phyloP scores from a whole-genome alignment of 192 early-diverging fungal genomes.

The Oehlia diaphana region DNA sequence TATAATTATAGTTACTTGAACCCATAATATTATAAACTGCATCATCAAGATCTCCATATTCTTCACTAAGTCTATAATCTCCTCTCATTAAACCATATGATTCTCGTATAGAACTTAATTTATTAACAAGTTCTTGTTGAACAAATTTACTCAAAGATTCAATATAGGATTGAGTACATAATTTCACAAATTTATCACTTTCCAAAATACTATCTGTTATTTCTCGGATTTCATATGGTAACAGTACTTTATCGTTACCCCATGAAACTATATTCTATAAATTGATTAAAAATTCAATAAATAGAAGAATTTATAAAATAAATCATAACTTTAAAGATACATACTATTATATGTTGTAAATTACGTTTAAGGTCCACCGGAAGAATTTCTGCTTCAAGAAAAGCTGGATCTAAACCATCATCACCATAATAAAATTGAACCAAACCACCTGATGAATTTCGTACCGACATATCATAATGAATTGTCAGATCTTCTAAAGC shows the following conservation, averaged over 20 bases:
- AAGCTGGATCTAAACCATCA: conserved; percentile 93
- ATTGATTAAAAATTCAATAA: not conserved
- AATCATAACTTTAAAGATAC: not conserved
- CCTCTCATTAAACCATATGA: conserved; percentile 52
- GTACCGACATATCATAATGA: conserved; percentile 95
- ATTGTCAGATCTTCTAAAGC: conserved; percentile 94
- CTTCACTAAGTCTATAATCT: conserved; percentile 49
- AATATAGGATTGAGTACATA: conserved; percentile 64
- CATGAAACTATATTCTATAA: conserved; percentile 15
- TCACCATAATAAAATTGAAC: conserved; percentile 97
- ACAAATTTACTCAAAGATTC: conserved; percentile 61
- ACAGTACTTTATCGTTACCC: conserved; percentile 42
- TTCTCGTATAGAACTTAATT: conserved; percentile 59
- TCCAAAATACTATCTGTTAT: conserved; percentile 52
- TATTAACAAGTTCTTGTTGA: conserved; percentile 50
- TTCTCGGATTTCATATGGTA: conserved; percentile 65
- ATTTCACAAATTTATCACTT: conserved; percentile 20
- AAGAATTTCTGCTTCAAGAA: conserved; percentile 84
- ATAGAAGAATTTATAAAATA: not conserved
- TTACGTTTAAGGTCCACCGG: conserved; percentile 90
- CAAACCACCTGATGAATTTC: conserved; percentile 86
- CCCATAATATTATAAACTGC: conserved; percentile 44
- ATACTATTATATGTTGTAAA: conserved; percentile 59
- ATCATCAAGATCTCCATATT: conserved; percentile 53
- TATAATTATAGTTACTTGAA: not conserved